Evolutionary conservation across 1,284 basidiomycete species (phyloP).

Genomic region (Trichosporon sp.): DNA sequence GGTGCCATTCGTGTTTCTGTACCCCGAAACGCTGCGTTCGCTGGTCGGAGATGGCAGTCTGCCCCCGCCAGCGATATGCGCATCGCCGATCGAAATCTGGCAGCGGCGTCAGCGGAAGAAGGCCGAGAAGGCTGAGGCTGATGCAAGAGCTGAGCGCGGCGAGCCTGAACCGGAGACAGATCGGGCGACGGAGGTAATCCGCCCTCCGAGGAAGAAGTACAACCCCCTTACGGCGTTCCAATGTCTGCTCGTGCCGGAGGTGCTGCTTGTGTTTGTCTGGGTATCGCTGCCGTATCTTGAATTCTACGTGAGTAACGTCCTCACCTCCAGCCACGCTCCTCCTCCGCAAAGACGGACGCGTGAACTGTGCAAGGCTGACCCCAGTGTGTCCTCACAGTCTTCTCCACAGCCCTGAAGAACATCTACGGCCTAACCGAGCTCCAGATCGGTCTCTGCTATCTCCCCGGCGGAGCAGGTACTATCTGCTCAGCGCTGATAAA

Average conservation of each 20-base stretch:
- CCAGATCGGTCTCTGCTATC: constrained; percentile 47
- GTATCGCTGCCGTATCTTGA: constrained; percentile 42
- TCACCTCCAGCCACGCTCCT: neutral
- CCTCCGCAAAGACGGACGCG: too few species aligned
- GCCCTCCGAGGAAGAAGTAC: constrained; percentile 36
- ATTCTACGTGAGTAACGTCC: constrained; percentile 38
- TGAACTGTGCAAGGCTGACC: neutral
- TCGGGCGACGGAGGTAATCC: neutral
- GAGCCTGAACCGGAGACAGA: neutral
- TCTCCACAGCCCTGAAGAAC: constrained; percentile 41
- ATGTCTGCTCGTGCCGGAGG: constrained; percentile 42
- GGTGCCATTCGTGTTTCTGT: constrained; percentile 24
- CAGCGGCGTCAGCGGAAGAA: constrained; percentile 24
- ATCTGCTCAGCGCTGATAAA: constrained; percentile 32
- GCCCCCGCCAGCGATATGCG: constrained; percentile 39
- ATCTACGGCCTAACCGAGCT: constrained; percentile 39
- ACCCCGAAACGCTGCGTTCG: constrained; percentile 45
- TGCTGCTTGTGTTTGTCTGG: constrained; percentile 35
- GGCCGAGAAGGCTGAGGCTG: constrained; percentile 16
- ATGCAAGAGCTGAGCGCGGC: neutral
- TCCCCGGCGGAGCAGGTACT: constrained; percentile 43
- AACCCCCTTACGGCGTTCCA: constrained; percentile 39
- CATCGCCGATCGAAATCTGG: constrained; percentile 27
- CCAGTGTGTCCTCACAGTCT: constrained; percentile 20
- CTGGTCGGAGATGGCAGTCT: constrained; percentile 46